Percentiles rank a stretch among this genome's conserved stretches.
These are phyloP conservation scores for Ceratocystis harringtonii DNA, from an alignment of 2,329 filamentous ascomycete species.

Conservation along the genomic window DNA sequence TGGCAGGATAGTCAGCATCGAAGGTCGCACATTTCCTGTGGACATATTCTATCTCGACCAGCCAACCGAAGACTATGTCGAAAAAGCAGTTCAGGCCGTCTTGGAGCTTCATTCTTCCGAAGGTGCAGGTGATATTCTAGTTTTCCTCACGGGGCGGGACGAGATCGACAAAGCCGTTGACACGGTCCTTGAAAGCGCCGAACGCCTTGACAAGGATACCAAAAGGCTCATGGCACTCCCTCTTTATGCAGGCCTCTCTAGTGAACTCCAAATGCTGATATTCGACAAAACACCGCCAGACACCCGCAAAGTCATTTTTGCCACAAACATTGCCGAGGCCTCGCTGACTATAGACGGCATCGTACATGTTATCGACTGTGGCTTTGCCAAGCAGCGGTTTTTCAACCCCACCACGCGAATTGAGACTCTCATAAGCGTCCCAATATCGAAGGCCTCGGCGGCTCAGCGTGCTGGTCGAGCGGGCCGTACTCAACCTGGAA, in stretches of 20 bases:
- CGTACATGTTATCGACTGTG: slow-evolving; percentile 77
- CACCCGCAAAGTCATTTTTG: slow-evolving; percentile 78
- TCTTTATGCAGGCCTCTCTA: slow-evolving; percentile 75
- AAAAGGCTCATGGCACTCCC: slow-evolving; percentile 48
- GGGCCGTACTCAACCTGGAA: slow-evolving; percentile 75
- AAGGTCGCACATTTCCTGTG: slow-evolving; percentile 78
- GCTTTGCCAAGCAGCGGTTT: slow-evolving; percentile 77
- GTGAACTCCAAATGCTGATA: slow-evolving; percentile 87
- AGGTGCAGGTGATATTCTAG: slow-evolving; percentile 67
- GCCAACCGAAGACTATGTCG: slow-evolving; percentile 74
- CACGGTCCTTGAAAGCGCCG: slow-evolving; percentile 12
- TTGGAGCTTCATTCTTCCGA: slow-evolving; percentile 79
- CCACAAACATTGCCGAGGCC: slow-evolving; percentile 92
- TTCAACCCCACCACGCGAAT: slow-evolving; percentile 78
- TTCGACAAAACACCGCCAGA: slow-evolving; percentile 73
- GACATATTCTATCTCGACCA: slow-evolving; percentile 68
- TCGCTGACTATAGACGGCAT: slow-evolving; percentile 90
- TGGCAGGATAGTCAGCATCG: slow-evolving; percentile 37
- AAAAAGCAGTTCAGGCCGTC: slow-evolving; percentile 66
- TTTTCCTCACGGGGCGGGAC: slow-evolving; percentile 85
- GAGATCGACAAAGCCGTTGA: slow-evolving; percentile 54
- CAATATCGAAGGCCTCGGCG: slow-evolving; percentile 83
- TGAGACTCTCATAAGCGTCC: slow-evolving; percentile 67
- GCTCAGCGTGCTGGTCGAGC: slow-evolving; percentile 81
- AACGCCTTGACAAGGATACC: slow-evolving; percentile 27